These are phyloP conservation scores for Lachancea meyersii DNA, from an alignment of 805 yeast species.

Conservation along the genomic window DNA sequence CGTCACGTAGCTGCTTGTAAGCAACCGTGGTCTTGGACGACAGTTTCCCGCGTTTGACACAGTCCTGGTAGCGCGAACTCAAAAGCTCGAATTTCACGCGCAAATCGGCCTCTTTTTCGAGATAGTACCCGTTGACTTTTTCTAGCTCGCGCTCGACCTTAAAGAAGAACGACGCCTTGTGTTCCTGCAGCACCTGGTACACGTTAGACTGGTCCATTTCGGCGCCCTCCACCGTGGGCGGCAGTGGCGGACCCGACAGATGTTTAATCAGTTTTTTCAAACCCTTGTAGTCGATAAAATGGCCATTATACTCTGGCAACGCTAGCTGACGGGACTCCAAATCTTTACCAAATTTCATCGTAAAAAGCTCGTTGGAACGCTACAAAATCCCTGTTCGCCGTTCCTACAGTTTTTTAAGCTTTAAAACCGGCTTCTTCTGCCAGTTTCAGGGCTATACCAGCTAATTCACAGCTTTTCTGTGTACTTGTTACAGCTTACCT, in stretches of 20 bases:
- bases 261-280: conserved; percentile 85
- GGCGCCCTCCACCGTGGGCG: background rate
- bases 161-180: conserved; percentile 83
- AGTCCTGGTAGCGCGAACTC: conserved; percentile 59
- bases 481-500: too few relatives aligned
- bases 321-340: conserved; percentile 91
- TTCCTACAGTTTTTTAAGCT: too few relatives aligned
- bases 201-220: conserved; percentile 30
- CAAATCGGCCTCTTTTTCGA: conserved; percentile 85
- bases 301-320: conserved; percentile 89
- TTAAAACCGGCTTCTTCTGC: too few relatives aligned
- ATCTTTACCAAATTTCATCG: conserved; percentile 89
- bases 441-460: too few relatives aligned
- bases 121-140: conserved; percentile 86
- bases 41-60: conserved; percentile 39
- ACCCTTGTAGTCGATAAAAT: conserved; percentile 92
- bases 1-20: conserved; percentile 77
- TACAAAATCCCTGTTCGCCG: background rate
- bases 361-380: background rate
- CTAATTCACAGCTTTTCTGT: too few relatives aligned
- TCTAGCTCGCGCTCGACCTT: conserved; percentile 90
- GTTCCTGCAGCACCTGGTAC: conserved; percentile 66
- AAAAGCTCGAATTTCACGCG: conserved; percentile 72
- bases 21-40: conserved; percentile 63
- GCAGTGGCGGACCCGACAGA: conserved; percentile 42